Evolutionary conservation across 129 eudicot species (phyloP).

Genomic region (Sambucus nigra): DNA sequence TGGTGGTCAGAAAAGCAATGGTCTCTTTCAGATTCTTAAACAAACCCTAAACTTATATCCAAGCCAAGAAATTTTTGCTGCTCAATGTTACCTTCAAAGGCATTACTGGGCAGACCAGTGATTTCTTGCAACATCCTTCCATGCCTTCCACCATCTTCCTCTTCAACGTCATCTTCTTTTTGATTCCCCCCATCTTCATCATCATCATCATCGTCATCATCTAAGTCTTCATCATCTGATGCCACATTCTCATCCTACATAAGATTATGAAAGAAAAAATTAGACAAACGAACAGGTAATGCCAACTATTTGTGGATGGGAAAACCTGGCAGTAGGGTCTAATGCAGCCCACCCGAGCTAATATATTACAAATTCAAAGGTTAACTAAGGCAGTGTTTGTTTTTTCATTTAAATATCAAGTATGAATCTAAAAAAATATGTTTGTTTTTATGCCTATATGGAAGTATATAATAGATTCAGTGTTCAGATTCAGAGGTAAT

Average conservation of each 20-base stretch:
- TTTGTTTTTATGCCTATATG: too few species aligned
- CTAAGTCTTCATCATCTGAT: constrained; percentile 48
- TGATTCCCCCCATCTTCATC: constrained; percentile 9
- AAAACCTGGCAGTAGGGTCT: not conserved
- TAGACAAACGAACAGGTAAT: not conserved
- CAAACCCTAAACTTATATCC: not conserved
- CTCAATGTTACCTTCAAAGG: constrained; percentile 59
- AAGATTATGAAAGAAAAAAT: not conserved
- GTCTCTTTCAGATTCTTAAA: not conserved
- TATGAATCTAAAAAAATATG: too few species aligned
- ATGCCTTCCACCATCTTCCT: constrained; percentile 46
- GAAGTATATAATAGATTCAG: too few species aligned
- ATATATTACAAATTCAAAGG: not conserved
- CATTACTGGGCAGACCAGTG: constrained; percentile 76
- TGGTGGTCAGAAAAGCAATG: not conserved
- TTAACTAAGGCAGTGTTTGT: too few species aligned
- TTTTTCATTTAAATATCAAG: too few species aligned
- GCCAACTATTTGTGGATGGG: not conserved
- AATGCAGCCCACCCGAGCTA: not conserved
- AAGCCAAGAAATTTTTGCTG: not conserved
- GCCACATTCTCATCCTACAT: constrained; percentile 67
- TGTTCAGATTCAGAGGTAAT: too few species aligned
- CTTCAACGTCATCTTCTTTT: constrained; percentile 20
- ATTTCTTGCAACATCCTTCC: constrained; percentile 70
- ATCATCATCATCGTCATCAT: constrained; percentile 10